Conservation (phyloP, 1,139 yeast species). For the Sugiyamaella pinicola region DNA sequence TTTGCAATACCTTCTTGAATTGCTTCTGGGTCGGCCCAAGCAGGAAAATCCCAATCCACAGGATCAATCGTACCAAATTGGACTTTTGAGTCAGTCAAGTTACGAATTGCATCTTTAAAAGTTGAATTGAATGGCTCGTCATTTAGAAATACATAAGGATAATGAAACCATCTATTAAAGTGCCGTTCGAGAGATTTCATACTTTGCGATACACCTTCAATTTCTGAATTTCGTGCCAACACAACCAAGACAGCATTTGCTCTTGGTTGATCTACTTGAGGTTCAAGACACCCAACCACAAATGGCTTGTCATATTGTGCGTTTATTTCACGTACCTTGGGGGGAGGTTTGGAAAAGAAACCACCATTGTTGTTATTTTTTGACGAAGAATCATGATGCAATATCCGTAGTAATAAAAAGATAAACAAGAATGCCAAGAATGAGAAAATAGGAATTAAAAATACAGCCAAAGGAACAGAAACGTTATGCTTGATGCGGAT, state of each 20-base stretch:
- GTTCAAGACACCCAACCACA: slow-evolving; percentile 42
- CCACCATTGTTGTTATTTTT: slow-evolving; percentile 6
- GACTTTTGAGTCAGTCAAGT: slow-evolving; percentile 58
- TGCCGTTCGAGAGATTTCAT: slow-evolving; percentile 76
- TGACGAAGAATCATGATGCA: slow-evolving; percentile 4
- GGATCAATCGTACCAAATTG: slow-evolving; percentile 62
- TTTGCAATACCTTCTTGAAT: slow-evolving; percentile 58
- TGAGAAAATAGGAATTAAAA: slow-evolving; percentile 11
- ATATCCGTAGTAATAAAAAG: slow-evolving; percentile 3
- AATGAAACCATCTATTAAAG: slow-evolving; percentile 86
- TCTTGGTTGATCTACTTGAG: slow-evolving; percentile 40
- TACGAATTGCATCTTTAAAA: slow-evolving; percentile 55
- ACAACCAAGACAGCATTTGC: slow-evolving; percentile 86
- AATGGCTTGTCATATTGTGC: slow-evolving; percentile 38
- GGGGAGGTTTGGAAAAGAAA: slow-evolving; percentile 17
- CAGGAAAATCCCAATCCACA: slow-evolving; percentile 61
- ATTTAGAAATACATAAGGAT: slow-evolving; percentile 87
- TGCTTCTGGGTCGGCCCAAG: slow-evolving; percentile 41
- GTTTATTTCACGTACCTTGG: slow-evolving; percentile 16
- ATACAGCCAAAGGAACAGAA: slow-evolving; percentile 26
- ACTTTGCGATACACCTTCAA: slow-evolving; percentile 67
- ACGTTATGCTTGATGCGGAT: slow-evolving; percentile 24
- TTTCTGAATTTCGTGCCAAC: slow-evolving; percentile 73
- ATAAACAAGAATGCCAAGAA: slow-evolving; percentile 2
- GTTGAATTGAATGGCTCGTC: slow-evolving; percentile 70